Base-by-base conservation (phyloP, 805 yeast species). In the Lachancea sp. region DNA sequence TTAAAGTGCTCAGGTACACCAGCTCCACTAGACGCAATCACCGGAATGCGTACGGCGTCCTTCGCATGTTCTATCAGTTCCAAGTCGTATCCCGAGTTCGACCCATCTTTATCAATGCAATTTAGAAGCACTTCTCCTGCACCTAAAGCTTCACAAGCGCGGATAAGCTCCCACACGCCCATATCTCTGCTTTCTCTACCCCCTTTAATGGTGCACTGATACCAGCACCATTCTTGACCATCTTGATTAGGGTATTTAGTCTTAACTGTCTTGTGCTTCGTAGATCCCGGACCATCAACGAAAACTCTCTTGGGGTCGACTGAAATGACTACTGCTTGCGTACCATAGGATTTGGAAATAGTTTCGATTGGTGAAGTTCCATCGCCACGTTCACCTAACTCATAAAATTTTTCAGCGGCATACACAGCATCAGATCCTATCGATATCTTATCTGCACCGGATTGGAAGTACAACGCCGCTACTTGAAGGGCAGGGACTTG, bases 401-500 rank as follows among this genome's bases (percentile, higher is more conserved):
- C 73, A 61, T 83, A 84, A 62, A 69, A 92, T 28, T 76, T 68
- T 58, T 88, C 96, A 3, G 97, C 97, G 23, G 95, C 95, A 36
- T 65, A 61, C 1, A 92, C 98, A 0, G 99, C 95, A 65, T 92
- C 99, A 7, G 95, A 77, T n/a, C 99, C 99, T 56, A 92, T 92
- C 34, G 96, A 85, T 5, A 92, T 95, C 60, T 92, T 92, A 64
- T 92, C 99, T 12, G 99, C 99, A 46, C 99, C 99, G 0, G 97
- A 85, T 46, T 87, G 74, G 72, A 92, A 92, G 60, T 92, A 92
- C 49, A 88, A 67, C 28, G 85, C 76, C 0, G 99, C 99, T 21
- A 92, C 96, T 37, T 88, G 83, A 25, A 83, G 73, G 0, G 97
- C 97, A 5, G 96, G 80, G 11, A 86, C 77, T 7, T 63, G 53